A percentile compares a stretch with the other conserved stretches of the same genome.
Evolutionary conservation across 768 basidiomycete genomes (phyloP).

Genomic region (Mycena galopus): DNA sequence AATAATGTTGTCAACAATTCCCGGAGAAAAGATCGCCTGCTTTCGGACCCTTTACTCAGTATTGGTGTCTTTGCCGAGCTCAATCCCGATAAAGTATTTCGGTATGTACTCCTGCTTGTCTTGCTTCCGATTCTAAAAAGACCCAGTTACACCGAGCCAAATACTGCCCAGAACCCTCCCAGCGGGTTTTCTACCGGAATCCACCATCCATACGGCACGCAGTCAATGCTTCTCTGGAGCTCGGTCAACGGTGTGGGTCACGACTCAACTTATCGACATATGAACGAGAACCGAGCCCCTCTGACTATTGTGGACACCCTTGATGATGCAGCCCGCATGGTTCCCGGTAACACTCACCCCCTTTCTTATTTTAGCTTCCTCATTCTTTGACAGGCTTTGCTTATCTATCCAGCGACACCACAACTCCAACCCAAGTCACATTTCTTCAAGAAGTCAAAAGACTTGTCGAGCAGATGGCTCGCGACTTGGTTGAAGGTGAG

Average conservation of each 20-base stretch:
- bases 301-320: slow-evolving; percentile 29
- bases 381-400: background rate
- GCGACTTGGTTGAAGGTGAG: slow-evolving; percentile 8
- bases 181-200: slow-evolving; percentile 16
- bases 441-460: slow-evolving; percentile 13
- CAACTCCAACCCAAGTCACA: background rate
- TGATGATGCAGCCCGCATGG: slow-evolving; percentile 19
- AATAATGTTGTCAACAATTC: slow-evolving; percentile 18
- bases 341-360: slow-evolving; percentile 27
- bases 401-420: slow-evolving; percentile 7
- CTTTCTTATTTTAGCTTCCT: background rate
- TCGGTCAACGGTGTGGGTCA: slow-evolving; percentile 17
- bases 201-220: slow-evolving; percentile 2
- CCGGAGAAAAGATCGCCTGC: slow-evolving; percentile 14
- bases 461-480: slow-evolving; percentile 27
- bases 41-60: slow-evolving; percentile 17
- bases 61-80: slow-evolving; percentile 26
- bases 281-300: slow-evolving; percentile 36
- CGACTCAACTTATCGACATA: slow-evolving; percentile 27
- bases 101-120: background rate
- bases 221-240: slow-evolving; percentile 4
- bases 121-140: too few relatives aligned
- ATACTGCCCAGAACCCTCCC: slow-evolving; percentile 9
- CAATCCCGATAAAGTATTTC: slow-evolving; percentile 31
- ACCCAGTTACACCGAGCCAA: background rate